phyloP scores from a whole-genome alignment of 2,329 filamentous ascomycete species.

The Tympanopsis confertula region DNA sequence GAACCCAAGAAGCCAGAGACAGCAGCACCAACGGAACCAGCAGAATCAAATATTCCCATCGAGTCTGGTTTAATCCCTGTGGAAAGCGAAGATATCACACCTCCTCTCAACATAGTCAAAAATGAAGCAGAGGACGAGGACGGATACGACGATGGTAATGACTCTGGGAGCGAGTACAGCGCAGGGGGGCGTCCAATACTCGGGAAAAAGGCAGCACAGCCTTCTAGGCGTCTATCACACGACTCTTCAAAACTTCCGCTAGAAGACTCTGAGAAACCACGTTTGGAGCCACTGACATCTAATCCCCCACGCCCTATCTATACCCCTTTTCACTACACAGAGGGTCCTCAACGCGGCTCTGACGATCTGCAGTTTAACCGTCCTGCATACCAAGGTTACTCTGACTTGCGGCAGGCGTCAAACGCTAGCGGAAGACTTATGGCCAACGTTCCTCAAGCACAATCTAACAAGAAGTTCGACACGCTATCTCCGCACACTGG shows the following conservation, averaged over 20 bases:
- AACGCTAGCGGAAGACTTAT: constrained; percentile 28
- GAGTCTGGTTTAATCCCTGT: neutral
- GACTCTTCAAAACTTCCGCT: no score
- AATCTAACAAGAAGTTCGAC: constrained; percentile 5
- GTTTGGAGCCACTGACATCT: constrained; percentile 16
- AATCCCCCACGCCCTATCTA: constrained; percentile 18
- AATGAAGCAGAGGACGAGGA: neutral
- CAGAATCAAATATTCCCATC: no score
- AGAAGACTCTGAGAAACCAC: no score
- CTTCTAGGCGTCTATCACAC: no score
- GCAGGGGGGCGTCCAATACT: constrained; percentile 38
- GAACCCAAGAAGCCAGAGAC: constrained; percentile 3
- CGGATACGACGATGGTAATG: constrained; percentile 4
- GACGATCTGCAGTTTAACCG: constrained; percentile 22
- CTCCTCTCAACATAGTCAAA: neutral
- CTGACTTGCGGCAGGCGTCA: constrained; percentile 28
- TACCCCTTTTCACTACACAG: constrained; percentile 28
- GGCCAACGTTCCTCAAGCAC: constrained; percentile 15
- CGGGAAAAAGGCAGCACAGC: no score
- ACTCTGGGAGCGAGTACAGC: constrained; percentile 29
- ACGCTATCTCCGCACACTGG: no score
- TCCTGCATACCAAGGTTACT: constrained; percentile 32
- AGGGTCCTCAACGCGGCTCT: constrained; percentile 25
- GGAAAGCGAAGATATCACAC: neutral
- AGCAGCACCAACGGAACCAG: no score